Base-by-base conservation (phyloP, 768 basidiomycete species). In the Kwoniella sp. region DNA sequence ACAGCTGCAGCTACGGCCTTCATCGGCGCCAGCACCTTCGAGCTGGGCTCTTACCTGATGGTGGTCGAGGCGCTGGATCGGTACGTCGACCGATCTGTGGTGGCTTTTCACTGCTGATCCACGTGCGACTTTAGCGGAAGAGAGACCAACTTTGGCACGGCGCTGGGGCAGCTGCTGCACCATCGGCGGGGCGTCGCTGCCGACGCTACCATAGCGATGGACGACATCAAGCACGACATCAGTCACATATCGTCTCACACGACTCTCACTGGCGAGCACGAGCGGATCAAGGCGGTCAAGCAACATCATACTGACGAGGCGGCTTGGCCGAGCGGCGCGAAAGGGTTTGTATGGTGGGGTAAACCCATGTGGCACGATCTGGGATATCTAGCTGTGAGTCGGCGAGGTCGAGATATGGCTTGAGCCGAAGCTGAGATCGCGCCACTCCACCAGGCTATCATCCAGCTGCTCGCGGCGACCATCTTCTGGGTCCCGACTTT, bases 11-110 rank as follows among this genome's bases (percentile, higher is more conserved):
- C 79, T 68, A 76, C 78, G 2, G 82, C 80, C 0, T 84, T 80
- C 65, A 53, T 80, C 1, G 83, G 83, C 1, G 83, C 81, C 1
- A 80, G 81, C 2, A 73, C 82, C n/a, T 84, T 84, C 75, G 80
- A 80, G 53, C 49, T 82, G 44, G 82, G 82, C 11, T 76, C 80
- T 0, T 75, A 82, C 25, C 72, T 80, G 20, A 79, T 79, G 41
- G 76, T 83, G 20, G 76, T 79, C 61, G 82, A 83, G 59, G 81
- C 80, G 0, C 36, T 70, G 1, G 65, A 73, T 48, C 31, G 65
- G 47, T 64, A 38, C n/a, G 59, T 55, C 14, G 20, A 42, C 10
- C 12, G 8, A 15, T 53, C 44, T 23, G 41, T n/a, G n/a, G n/a
- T n/a, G n/a, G n/a, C n/a, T n/a, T n/a, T n/a, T n/a, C n/a, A n/a